These are phyloP conservation scores for Aristolochia californica DNA, from an alignment of 164 flowering plant species.

Conservation along the genomic window DNA sequence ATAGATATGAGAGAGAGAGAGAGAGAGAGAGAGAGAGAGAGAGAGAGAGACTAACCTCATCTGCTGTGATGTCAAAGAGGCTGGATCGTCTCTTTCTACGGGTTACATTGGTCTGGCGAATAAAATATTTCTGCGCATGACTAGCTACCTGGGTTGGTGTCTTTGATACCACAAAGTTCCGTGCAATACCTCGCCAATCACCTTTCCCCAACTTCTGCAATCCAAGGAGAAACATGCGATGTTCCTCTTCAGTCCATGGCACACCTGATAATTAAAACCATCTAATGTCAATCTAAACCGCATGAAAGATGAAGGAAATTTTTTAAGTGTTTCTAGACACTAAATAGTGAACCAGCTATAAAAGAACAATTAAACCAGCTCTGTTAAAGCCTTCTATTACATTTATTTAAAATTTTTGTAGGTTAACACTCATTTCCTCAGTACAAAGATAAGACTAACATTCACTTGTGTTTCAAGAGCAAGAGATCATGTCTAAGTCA, in stretches of 20 bases:
- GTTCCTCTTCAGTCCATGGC: conserved; percentile 95
- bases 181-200: conserved; percentile 92
- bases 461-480: too few relatives aligned
- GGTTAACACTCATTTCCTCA: too few relatives aligned
- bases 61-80: conserved; percentile 72
- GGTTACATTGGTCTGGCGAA: conserved; percentile 64
- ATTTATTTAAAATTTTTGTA: too few relatives aligned
- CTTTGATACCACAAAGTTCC: conserved; percentile 78
- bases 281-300: not conserved
- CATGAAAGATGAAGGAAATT: not conserved
- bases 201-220: conserved; percentile 90
- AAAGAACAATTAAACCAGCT: not conserved
- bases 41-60: conserved; percentile 43
- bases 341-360: too few relatives aligned
- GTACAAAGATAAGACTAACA: too few relatives aligned
- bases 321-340: not conserved
- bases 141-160: conserved; percentile 91
- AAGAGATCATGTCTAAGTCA: too few relatives aligned
- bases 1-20: not conserved
- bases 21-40: not conserved
- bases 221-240: conserved; percentile 80
- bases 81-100: conserved; percentile 83
- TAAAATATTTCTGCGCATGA: conserved; percentile 88
- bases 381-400: too few relatives aligned
- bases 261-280: conserved; percentile 36